Conservation (phyloP, 495 filamentous ascomycete species). For the Neurospora discreta region DNA sequence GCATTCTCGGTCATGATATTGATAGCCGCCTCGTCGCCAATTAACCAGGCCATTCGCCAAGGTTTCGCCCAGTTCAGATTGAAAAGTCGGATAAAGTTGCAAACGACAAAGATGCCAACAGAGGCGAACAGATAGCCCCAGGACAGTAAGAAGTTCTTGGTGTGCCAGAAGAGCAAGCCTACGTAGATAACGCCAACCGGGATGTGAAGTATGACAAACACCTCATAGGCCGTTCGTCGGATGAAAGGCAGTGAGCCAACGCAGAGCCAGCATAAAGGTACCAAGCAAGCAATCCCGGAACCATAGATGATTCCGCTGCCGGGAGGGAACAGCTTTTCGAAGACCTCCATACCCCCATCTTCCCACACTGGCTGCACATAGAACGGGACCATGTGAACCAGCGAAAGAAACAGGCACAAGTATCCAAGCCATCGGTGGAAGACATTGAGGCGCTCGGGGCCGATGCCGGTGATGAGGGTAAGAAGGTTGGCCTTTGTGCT, state of each 20-base stretch:
- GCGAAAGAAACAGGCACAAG: constrained; percentile 67
- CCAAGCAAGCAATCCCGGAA: constrained; percentile 77
- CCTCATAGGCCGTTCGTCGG: constrained; percentile 56
- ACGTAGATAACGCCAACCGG: constrained; percentile 72
- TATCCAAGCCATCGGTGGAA: constrained; percentile 92
- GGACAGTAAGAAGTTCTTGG: constrained; percentile 79
- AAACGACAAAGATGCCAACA: constrained; percentile 62
- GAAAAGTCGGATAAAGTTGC: constrained; percentile 53
- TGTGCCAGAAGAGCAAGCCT: constrained; percentile 90
- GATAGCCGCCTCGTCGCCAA: constrained; percentile 80
- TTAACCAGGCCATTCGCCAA: constrained; percentile 62
- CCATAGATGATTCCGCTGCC: constrained; percentile 66
- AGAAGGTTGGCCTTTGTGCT: constrained; percentile 89
- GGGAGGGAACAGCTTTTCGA: constrained; percentile 49
- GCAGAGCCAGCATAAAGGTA: constrained; percentile 70
- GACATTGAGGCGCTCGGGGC: constrained; percentile 84
- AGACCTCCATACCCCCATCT: constrained; percentile 54
- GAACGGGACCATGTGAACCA: constrained; percentile 81
- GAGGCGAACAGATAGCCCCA: constrained; percentile 87
- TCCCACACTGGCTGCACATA: constrained; percentile 83
- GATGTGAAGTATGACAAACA: constrained; percentile 73
- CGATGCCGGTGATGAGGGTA: constrained; percentile 75
- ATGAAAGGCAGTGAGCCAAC: constrained; percentile 68
- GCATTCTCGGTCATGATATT: constrained; percentile 84
- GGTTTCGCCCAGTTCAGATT: constrained; percentile 85